These are phyloP conservation scores for Cetradonia linearis DNA, from an alignment of 495 filamentous ascomycete species.

Conservation along the genomic window DNA sequence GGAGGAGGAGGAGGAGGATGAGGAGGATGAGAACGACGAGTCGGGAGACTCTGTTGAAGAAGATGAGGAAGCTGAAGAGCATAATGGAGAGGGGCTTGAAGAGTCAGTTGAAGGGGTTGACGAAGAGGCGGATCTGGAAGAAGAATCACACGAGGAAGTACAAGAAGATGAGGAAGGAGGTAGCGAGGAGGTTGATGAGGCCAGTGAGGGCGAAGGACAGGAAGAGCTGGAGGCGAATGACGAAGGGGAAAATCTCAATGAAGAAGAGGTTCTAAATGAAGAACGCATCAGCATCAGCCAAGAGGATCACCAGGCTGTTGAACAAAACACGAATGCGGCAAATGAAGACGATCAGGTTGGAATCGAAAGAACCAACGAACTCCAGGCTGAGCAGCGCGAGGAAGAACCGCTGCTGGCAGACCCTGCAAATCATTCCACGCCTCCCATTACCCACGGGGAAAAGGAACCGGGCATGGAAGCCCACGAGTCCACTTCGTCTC, in stretches of 20 bases:
- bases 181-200: slow-evolving; percentile 25
- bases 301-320: slow-evolving; percentile 17
- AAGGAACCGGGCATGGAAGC: neutral
- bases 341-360: slow-evolving; percentile 1
- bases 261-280: slow-evolving; percentile 24
- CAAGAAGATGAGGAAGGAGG: slow-evolving; percentile 24
- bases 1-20: too few relatives aligned
- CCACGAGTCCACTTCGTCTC: too few relatives aligned
- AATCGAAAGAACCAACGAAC: neutral
- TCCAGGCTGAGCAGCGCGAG: slow-evolving; percentile 19
- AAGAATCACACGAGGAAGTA: slow-evolving; percentile 25
- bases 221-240: slow-evolving; percentile 23
- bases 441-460: slow-evolving; percentile 12
- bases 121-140: slow-evolving; percentile 23
- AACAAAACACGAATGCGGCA: slow-evolving; percentile 26
- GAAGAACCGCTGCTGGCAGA: neutral
- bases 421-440: neutral
- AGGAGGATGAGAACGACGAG: too few relatives aligned
- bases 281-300: slow-evolving; percentile 19
- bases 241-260: slow-evolving; percentile 22
- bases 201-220: slow-evolving; percentile 23
- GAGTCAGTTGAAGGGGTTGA: slow-evolving; percentile 19
- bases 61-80: slow-evolving; percentile 12
- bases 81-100: slow-evolving; percentile 8
- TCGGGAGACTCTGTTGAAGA: slow-evolving; percentile 15